These are phyloP conservation scores for Trichoderma cornu-damae DNA, from an alignment of 2,329 filamentous ascomycete species.

Conservation along the genomic window DNA sequence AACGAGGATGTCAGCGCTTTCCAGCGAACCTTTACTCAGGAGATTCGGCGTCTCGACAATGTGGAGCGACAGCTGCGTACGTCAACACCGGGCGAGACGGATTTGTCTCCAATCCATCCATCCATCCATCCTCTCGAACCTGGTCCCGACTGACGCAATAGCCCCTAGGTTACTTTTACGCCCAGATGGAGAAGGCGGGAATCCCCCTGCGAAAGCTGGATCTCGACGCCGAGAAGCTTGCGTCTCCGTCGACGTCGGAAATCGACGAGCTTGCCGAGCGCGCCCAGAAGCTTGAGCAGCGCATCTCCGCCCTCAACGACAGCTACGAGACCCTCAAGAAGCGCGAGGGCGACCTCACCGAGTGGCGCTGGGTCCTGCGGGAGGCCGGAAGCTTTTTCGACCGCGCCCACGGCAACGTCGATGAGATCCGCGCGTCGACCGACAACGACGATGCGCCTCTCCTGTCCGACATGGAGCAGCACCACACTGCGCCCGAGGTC, in stretches of 20 bases:
- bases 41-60: slow-evolving; percentile 95
- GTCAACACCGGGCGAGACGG: slow-evolving; percentile 32
- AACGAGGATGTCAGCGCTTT: slow-evolving; percentile 92
- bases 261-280: slow-evolving; percentile 94
- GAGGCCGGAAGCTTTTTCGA: slow-evolving; percentile 98
- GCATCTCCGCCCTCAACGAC: slow-evolving; percentile 87
- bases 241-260: slow-evolving; percentile 83
- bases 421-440: slow-evolving; percentile 88
- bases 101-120: slow-evolving; percentile 26
- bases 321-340: slow-evolving; percentile 99
- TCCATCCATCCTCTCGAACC: neutral
- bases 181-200: slow-evolving; percentile 89
- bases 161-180: slow-evolving; percentile 75
- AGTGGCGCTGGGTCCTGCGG: slow-evolving; percentile 96
- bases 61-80: slow-evolving; percentile 93
- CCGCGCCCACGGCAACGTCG: slow-evolving; percentile 88
- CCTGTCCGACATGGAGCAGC: slow-evolving; percentile 86
- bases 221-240: slow-evolving; percentile 81
- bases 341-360: slow-evolving; percentile 90
- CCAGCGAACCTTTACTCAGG: slow-evolving; percentile 94
- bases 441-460: slow-evolving; percentile 91
- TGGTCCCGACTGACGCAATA: slow-evolving; percentile 17
- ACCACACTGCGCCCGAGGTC: slow-evolving; percentile 59
- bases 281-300: slow-evolving; percentile 85
- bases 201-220: slow-evolving; percentile 86